Conservation (phyloP, 208 protist species). For the Leishmania aethiopica region DNA sequence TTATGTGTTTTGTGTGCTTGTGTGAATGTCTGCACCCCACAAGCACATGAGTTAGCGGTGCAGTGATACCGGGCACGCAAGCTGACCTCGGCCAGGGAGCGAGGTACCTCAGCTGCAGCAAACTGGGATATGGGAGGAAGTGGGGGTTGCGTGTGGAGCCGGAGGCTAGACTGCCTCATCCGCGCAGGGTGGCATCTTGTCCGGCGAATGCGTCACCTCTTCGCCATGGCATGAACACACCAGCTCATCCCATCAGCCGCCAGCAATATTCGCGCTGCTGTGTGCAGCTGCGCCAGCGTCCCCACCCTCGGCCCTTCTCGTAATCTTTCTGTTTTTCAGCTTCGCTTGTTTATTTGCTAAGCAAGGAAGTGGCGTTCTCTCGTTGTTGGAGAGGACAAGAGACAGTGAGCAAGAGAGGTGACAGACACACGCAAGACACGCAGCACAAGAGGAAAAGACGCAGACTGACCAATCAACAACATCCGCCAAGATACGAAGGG, state of each 20-base stretch:
- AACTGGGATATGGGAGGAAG: too few relatives aligned
- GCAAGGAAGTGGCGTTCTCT: not conserved
- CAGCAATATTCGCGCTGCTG: not conserved
- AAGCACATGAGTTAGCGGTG: not conserved
- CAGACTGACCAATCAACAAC: not conserved
- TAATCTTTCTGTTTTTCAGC: not conserved
- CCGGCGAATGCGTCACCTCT: not conserved
- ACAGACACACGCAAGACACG: not conserved
- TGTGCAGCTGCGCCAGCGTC: not conserved
- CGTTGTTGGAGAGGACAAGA: not conserved
- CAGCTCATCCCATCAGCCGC: not conserved
- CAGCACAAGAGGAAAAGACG: not conserved
- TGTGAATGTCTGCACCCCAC: not conserved
- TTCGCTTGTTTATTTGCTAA: not conserved
- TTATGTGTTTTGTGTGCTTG: not conserved
- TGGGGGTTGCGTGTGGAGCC: not conserved
- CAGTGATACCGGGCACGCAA: not conserved
- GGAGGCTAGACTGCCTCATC: not conserved
- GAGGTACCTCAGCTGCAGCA: not conserved
- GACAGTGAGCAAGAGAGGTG: not conserved
- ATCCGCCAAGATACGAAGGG: constrained; percentile 1
- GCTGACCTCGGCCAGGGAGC: not conserved
- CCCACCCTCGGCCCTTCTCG: not conserved
- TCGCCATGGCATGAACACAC: not conserved
- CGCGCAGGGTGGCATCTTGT: not conserved